Evolutionary conservation across 2,329 filamentous ascomycete genomes (phyloP), one percentile per base, ranked within the genome.

Genomic region (Aspergillus viridinutans): DNA sequence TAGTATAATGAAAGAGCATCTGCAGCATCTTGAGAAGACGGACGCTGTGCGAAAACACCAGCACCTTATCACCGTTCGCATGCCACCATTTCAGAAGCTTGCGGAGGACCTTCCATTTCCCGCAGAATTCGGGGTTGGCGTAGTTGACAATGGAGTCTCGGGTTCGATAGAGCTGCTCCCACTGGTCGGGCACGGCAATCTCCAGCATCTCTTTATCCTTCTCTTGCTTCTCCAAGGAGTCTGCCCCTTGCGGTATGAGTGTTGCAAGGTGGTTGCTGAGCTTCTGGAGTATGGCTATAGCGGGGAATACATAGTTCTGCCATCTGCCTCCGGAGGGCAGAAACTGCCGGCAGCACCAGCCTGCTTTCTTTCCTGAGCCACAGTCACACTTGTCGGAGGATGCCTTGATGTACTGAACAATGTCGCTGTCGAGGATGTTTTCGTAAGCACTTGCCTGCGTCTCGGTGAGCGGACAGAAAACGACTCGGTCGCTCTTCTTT

Each of bases 41-140:
- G 4, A 97, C 92, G 58, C 89, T 95, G 68, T 97, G 92, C 0
- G 90, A 96, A 72, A 99, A 99, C 2, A 99, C 88, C 0, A 99
- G 82, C 0, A 97, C 94, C 73, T 97, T 99, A 75, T 97, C 92
- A 14, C 91, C 90, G 67, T 89, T 92, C 14, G 83, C 80, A 69
- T 96, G 85, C 94, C 94, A 99, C 72, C 94, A 93, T 55, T 86
- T 87, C 6, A 99, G 82, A 3, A 99, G 79, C 65, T 90, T 92
- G 71, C 87, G 90, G 29, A 99, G 74, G 1, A 99, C 85, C 69
- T 90, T 92, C 94, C 94, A 99, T 74, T 99, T 99, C 3, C 94
- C 94, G 68, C 94, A 99, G 63, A 92, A 97, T 56, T 95, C 89
- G 0, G 90, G 88, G 64, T 96, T 92, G 1, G 92, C 88, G 52